Base-by-base conservation (phyloP, 176 grass and related monocot species). In the Oryza australiensis region DNA sequence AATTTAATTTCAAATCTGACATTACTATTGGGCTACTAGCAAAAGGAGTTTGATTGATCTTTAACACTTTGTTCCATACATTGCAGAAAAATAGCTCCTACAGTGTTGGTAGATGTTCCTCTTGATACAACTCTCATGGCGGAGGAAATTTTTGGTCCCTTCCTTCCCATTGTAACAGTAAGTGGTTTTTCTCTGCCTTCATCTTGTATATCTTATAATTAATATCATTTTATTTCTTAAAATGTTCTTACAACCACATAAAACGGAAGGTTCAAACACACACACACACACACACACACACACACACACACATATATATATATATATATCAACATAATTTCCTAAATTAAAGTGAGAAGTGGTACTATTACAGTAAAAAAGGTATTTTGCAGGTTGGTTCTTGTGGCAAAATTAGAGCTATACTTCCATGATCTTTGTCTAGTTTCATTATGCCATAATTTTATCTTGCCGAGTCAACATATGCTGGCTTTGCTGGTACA, bases 81-180 rank as follows among this genome's bases (percentile, higher is more conserved):
- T 76, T 23, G 28, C 93, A 99, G 97, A 23, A 95, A 93, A 88
- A 91, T 98, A 62, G 74, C 82, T 12, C 95, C 95, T 12, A 95
- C 95, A 2, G 2, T 98, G 42, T 51, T 98, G 68, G 13, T 98
- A 77, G 90, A 98, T 87, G 92, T 86, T 69, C 90, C 95, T 12
- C 66, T 69, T 59, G 92, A 98, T 87, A 73, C 95, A 33, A 9
- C 26, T 74, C 74, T 98, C 46, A 98, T 98, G 95, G 79, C 74
- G 0, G 79, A 9, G 23, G 95, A 98, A 48, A 90, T 98, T 62
- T 98, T 98, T 66, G 95, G 95, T 12, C 95, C 95, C 34, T 62
- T 88, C 18, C 92, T 98, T 64, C 95, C 95, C 12, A 98, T 98
- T 24, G 10, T 95, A 60, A 98, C 90, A 40, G 95, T 98, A 48